A percentile compares a stretch with the other conserved stretches of the same genome.
These are phyloP conservation scores for Nakaseomyces delphensis DNA, from an alignment of 1,139 yeast genomes.

Conservation along the genomic window DNA sequence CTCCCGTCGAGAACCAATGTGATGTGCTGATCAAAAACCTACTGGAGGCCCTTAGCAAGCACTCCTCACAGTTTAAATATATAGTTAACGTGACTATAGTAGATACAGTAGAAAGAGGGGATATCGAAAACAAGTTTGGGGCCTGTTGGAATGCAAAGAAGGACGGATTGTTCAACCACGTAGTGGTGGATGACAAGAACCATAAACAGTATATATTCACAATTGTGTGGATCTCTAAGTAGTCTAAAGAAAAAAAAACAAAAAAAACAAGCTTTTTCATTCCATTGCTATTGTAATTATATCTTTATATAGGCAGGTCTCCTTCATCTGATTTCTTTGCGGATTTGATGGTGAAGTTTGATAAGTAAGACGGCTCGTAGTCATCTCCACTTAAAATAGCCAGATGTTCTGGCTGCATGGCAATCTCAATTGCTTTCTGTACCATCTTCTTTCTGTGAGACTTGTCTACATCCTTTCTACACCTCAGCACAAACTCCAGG, in stretches of 20 bases:
- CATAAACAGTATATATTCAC: conserved; percentile 18
- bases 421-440: conserved; percentile 16
- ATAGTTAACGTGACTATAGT: conserved; percentile 26
- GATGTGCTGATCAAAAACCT: conserved; percentile 14
- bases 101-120: conserved; percentile 12
- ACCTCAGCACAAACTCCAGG: conserved; percentile 41
- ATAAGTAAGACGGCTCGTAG: conserved; percentile 4
- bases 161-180: conserved; percentile 34
- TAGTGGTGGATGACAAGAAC: conserved; percentile 10
- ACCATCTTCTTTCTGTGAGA: conserved; percentile 23
- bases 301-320: background rate
- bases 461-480: conserved; percentile 35
- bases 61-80: conserved; percentile 35
- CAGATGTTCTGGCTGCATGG: conserved; percentile 2
- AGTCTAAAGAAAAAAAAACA: background rate
- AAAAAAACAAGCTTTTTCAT: background rate
- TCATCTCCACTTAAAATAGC: conserved; percentile 4
- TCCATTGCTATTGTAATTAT: background rate
- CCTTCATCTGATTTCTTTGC: conserved; percentile 5
- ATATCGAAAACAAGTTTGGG: conserved; percentile 31
- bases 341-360: conserved; percentile 4
- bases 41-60: conserved; percentile 24
- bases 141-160: conserved; percentile 35
- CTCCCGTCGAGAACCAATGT: conserved; percentile 2
- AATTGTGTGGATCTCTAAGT: conserved; percentile 26